These are phyloP conservation scores for Hanseniaspora lindneri DNA, from an alignment of 805 yeast species.

Conservation along the genomic window DNA sequence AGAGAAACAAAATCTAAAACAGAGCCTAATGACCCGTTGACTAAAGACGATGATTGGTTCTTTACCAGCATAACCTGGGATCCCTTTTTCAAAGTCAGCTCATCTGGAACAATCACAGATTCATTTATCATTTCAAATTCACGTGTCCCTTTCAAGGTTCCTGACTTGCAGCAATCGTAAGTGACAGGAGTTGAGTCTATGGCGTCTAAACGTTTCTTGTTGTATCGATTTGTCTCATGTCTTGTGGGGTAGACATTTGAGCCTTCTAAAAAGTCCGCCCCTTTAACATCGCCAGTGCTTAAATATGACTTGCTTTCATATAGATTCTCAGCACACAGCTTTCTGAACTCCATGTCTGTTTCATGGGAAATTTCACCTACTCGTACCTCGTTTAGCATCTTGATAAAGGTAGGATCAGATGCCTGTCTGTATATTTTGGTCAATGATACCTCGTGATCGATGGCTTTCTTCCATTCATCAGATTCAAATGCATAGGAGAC, in stretches of 20 bases:
- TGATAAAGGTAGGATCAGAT: constrained; percentile 56
- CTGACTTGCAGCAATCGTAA: constrained; percentile 39
- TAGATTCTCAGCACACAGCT: constrained; percentile 26
- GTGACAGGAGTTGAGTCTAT: constrained; percentile 36
- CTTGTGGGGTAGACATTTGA: constrained; percentile 68
- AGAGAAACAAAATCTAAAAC: constrained; percentile 46
- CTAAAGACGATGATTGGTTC: constrained; percentile 58
- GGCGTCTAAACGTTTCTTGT: constrained; percentile 36
- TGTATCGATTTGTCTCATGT: constrained; percentile 58
- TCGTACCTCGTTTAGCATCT: constrained; percentile 67
- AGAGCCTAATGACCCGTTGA: constrained; percentile 67
- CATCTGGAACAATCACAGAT: constrained; percentile 47
- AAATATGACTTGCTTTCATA: constrained; percentile 38
- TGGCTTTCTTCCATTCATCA: constrained; percentile 46
- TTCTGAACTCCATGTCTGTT: constrained; percentile 40
- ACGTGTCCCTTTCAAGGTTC: constrained; percentile 31
- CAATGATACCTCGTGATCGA: constrained; percentile 46
- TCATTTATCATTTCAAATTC: constrained; percentile 23
- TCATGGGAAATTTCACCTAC: constrained; percentile 43
- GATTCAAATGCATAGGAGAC: constrained; percentile 57
- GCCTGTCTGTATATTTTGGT: constrained; percentile 64
- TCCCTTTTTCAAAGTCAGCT: constrained; percentile 47
- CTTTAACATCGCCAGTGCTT: constrained; percentile 30
- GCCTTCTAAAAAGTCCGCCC: constrained; percentile 35
- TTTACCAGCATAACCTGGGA: constrained; percentile 79